Evolutionary conservation across 352 stramenopile species (phyloP).

Genomic region (Globisporangium radiosum): DNA sequence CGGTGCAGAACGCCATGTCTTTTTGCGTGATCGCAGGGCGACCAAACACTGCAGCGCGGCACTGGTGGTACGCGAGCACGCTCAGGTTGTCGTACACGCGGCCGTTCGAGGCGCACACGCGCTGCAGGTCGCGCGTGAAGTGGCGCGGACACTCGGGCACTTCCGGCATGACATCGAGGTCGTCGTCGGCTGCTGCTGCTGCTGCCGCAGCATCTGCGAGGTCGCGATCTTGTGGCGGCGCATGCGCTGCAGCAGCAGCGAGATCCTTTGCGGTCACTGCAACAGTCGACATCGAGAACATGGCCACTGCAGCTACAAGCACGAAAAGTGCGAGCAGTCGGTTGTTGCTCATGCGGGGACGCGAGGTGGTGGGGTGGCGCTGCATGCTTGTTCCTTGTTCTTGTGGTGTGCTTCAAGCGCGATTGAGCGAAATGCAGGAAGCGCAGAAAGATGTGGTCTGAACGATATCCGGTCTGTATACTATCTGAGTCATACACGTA

Average conservation of each 20-base stretch:
- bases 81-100: conserved; percentile 46
- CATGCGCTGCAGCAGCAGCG: not conserved
- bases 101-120: conserved; percentile 51
- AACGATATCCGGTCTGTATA: no score
- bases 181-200: not conserved
- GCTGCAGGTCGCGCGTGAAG: conserved; percentile 44
- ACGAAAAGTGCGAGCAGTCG: not conserved
- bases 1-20: conserved; percentile 39
- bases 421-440: no score
- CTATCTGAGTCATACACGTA: no score
- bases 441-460: no score
- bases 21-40: conserved; percentile 21
- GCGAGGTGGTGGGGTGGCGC: not conserved
- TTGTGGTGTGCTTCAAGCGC: not conserved
- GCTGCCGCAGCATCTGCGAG: not conserved
- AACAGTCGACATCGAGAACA: not conserved
- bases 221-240: not conserved
- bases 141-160: conserved; percentile 26
- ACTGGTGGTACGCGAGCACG: conserved; percentile 53
- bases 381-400: not conserved
- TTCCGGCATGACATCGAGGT: conserved; percentile 4
- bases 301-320: not conserved
- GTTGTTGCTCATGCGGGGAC: no score
- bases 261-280: not conserved
- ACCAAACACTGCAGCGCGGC: conserved; percentile 26